phyloP scores from a whole-genome alignment of 192 early-diverging fungal species.

The Rhizophagus sp. region DNA sequence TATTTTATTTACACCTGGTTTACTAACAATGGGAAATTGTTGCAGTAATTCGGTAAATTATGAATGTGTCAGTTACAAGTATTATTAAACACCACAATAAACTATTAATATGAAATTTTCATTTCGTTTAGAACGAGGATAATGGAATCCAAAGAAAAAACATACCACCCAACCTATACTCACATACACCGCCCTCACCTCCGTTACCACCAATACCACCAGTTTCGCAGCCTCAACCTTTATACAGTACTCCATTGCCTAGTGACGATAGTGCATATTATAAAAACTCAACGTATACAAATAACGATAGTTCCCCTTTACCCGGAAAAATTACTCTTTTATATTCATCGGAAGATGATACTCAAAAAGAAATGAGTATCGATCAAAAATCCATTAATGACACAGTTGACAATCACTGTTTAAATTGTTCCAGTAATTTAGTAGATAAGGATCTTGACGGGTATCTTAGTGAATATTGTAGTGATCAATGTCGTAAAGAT shows the following conservation, averaged over 20 bases:
- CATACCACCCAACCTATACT: background rate
- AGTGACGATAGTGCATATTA: background rate
- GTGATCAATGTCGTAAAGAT: constrained; percentile 10
- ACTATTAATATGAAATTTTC: too few relatives aligned
- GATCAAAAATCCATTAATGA: background rate
- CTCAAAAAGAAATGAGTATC: background rate
- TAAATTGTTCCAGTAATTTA: background rate
- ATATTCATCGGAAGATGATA: too few relatives aligned
- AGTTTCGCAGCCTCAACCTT: background rate
- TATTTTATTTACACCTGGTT: too few relatives aligned
- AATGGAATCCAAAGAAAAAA: background rate
- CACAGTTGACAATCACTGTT: background rate
- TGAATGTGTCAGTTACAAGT: too few relatives aligned
- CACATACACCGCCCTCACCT: background rate
- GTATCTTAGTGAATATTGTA: constrained; percentile 5
- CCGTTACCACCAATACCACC: background rate
- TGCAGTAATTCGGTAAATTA: too few relatives aligned
- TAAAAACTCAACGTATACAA: too few relatives aligned
- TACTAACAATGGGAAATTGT: too few relatives aligned
- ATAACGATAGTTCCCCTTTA: too few relatives aligned
- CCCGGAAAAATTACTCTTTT: too few relatives aligned
- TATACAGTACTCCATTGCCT: background rate
- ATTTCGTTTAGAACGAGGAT: too few relatives aligned
- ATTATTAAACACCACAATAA: too few relatives aligned
- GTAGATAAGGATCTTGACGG: constrained; percentile 19